Conservation (phyloP, 225 moss, liverwort and hornwort species). For the Pseudoscleropodium purum region DNA sequence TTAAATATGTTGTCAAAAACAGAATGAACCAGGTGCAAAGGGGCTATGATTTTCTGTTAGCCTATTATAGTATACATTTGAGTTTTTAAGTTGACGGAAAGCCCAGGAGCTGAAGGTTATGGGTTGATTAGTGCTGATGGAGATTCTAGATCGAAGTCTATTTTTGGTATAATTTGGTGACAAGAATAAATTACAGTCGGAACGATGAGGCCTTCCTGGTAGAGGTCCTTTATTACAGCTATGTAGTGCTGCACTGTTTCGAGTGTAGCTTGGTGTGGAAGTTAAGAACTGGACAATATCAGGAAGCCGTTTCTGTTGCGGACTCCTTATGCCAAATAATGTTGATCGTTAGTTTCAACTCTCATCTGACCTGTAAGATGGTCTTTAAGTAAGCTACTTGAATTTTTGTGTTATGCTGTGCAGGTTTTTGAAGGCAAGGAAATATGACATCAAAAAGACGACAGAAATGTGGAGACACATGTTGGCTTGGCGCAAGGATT, state of each 20-base stretch:
- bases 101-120: neutral
- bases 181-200: neutral
- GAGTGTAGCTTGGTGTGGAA: neutral
- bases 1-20: neutral
- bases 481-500: constrained; percentile 72
- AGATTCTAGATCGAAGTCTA: neutral
- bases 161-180: neutral
- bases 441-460: constrained; percentile 63
- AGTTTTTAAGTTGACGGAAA: neutral
- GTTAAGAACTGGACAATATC: neutral
- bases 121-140: neutral
- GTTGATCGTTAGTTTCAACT: neutral
- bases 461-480: constrained; percentile 81
- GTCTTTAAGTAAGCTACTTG: neutral
- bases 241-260: neutral
- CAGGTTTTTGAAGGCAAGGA: constrained; percentile 88
- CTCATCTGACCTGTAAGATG: neutral
- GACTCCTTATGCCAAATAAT: neutral
- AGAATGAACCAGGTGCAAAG: neutral
- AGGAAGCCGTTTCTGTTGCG: neutral
- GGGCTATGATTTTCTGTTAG: neutral
- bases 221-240: neutral
- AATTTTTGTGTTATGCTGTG: neutral
- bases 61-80: neutral
- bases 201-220: neutral